Evolutionary conservation across 495 filamentous ascomycete species (phyloP).

Genomic region (Neurospora sp.): DNA sequence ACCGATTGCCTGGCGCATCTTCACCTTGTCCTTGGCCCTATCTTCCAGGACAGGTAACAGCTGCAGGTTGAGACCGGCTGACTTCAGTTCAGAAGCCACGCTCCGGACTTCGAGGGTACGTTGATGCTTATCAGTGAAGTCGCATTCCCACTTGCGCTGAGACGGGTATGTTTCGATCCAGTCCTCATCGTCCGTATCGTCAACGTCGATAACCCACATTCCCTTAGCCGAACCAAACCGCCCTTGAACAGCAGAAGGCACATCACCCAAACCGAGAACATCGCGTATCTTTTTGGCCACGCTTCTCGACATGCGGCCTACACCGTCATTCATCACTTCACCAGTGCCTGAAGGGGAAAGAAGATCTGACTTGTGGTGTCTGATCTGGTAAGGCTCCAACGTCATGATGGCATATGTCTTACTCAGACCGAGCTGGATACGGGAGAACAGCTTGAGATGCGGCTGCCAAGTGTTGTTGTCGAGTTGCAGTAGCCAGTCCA

Average conservation of each 20-base stretch:
- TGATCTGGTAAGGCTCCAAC: constrained; percentile 28
- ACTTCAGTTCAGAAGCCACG: constrained; percentile 48
- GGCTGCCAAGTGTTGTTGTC: constrained; percentile 28
- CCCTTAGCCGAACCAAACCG: constrained; percentile 82
- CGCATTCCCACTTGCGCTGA: constrained; percentile 68
- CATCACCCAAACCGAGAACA: constrained; percentile 44
- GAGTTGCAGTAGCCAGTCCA: constrained; percentile 35
- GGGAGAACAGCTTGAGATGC: constrained; percentile 26
- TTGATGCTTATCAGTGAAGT: constrained; percentile 37
- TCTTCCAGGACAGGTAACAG: constrained; percentile 68
- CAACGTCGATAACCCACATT: constrained; percentile 68
- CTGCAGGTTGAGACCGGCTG: constrained; percentile 64
- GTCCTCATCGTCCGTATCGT: constrained; percentile 27
- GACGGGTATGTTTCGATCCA: constrained; percentile 77
- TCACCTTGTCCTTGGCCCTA: constrained; percentile 39
- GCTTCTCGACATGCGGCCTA: constrained; percentile 56
- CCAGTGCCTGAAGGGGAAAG: constrained; percentile 17
- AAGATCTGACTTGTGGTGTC: constrained; percentile 21
- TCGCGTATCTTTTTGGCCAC: constrained; percentile 53
- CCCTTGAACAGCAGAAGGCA: constrained; percentile 70
- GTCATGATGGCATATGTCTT: constrained; percentile 28
- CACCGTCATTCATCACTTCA: constrained; percentile 74
- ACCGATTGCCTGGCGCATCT: constrained; percentile 46
- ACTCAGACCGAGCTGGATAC: constrained; percentile 36
- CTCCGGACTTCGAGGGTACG: constrained; percentile 65